Conservation (phyloP, 495 filamentous ascomycete genomes). For the Extremus antarcticus region DNA sequence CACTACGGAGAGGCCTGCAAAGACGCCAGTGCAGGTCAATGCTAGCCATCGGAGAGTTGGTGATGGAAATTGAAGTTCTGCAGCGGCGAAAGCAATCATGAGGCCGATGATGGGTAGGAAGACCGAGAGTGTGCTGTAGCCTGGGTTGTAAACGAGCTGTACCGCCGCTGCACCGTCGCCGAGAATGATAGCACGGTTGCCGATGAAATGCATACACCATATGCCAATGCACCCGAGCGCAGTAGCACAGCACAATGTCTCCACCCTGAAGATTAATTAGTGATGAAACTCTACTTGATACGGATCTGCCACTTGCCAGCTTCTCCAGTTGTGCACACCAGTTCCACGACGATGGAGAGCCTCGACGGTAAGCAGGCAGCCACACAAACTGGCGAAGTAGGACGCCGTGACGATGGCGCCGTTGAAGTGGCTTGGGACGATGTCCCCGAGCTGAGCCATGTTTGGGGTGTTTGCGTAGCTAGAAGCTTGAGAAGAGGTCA, state of each 20-base stretch:
- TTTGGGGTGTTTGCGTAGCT: not conserved
- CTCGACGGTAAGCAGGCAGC: slow-evolving; percentile 68
- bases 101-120: slow-evolving; percentile 70
- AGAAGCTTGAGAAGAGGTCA: not conserved
- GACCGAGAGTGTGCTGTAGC: slow-evolving; percentile 67
- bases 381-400: slow-evolving; percentile 66
- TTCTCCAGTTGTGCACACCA: slow-evolving; percentile 20
- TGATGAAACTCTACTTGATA: not conserved
- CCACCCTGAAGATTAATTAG: slow-evolving; percentile 41
- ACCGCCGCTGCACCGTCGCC: slow-evolving; percentile 46
- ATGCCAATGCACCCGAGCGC: slow-evolving; percentile 78
- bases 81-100: slow-evolving; percentile 56
- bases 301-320: slow-evolving; percentile 18
- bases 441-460: slow-evolving; percentile 22
- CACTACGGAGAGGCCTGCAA: slow-evolving; percentile 63
- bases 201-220: slow-evolving; percentile 78
- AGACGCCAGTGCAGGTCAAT: slow-evolving; percentile 44
- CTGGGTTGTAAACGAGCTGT: slow-evolving; percentile 62
- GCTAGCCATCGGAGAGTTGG: slow-evolving; percentile 3
- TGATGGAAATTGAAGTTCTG: slow-evolving; percentile 25
- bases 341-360: slow-evolving; percentile 60
- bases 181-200: slow-evolving; percentile 67
- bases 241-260: slow-evolving; percentile 58
- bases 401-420: slow-evolving; percentile 59
- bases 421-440: slow-evolving; percentile 45